These are phyloP conservation scores for Termitomyces sp. DNA, from an alignment of 768 basidiomycete genomes.

Conservation along the genomic window DNA sequence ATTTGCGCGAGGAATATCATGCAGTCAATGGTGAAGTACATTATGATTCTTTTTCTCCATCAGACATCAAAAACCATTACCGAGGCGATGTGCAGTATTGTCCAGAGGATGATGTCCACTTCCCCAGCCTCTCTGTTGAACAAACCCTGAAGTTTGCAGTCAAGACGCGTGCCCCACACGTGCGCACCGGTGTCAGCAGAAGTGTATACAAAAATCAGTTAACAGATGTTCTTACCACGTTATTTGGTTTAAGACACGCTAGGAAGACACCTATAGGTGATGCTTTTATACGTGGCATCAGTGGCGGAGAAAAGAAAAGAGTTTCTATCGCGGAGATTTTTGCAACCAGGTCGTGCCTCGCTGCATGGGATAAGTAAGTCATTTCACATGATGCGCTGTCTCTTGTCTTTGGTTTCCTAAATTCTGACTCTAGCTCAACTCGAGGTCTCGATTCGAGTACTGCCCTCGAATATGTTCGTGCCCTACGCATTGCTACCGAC, in stretches of 20 bases:
- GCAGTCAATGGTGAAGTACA: slow-evolving; percentile 63
- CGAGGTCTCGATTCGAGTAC: slow-evolving; percentile 64
- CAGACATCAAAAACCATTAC: slow-evolving; percentile 55
- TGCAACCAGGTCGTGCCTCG: slow-evolving; percentile 49
- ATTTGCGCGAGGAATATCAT: slow-evolving; percentile 65
- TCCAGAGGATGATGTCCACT: slow-evolving; percentile 83
- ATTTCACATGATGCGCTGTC: not conserved
- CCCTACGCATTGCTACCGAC: slow-evolving; percentile 61
- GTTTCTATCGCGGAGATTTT: slow-evolving; percentile 63
- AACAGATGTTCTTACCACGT: slow-evolving; percentile 51
- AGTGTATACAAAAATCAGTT: slow-evolving; percentile 33
- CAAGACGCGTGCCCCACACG: slow-evolving; percentile 58
- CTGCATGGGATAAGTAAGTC: slow-evolving; percentile 26
- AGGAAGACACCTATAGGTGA: slow-evolving; percentile 61
- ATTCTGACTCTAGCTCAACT: slow-evolving; percentile 40
- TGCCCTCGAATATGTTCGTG: slow-evolving; percentile 66
- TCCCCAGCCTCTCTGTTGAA: slow-evolving; percentile 75
- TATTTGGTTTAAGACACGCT: slow-evolving; percentile 76
- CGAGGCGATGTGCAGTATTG: slow-evolving; percentile 79
- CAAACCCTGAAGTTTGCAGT: slow-evolving; percentile 69
- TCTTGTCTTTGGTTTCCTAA: not conserved
- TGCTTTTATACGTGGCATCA: slow-evolving; percentile 52
- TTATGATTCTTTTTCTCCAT: slow-evolving; percentile 70
- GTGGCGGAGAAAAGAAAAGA: slow-evolving; percentile 51
- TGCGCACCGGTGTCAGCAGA: slow-evolving; percentile 39